These are phyloP conservation scores for Pilasporangium apinafurcum DNA, from an alignment of 352 stramenopile genomes.

Conservation along the genomic window DNA sequence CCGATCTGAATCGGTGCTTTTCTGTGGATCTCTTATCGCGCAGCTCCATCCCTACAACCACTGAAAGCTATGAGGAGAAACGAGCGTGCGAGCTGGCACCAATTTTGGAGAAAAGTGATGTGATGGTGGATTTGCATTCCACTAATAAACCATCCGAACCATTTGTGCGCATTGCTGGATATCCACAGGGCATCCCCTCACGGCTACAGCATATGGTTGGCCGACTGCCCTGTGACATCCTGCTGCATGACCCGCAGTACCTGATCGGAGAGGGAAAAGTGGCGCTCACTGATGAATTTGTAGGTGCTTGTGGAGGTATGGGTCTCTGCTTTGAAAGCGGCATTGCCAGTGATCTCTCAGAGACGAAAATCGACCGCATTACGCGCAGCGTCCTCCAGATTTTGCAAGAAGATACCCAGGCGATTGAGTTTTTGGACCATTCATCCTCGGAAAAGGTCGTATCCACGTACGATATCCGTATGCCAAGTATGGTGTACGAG, in stretches of 20 bases:
- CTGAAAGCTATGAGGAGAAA: constrained; percentile 31
- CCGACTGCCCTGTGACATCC: constrained; percentile 39
- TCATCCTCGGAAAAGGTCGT: background rate
- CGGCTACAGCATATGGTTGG: constrained; percentile 18
- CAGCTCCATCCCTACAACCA: background rate
- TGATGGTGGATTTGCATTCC: constrained; percentile 73
- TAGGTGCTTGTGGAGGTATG: constrained; percentile 45
- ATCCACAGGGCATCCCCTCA: constrained; percentile 15
- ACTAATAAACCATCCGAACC: constrained; percentile 70
- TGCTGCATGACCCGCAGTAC: constrained; percentile 60
- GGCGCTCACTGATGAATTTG: constrained; percentile 70
- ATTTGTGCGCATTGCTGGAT: constrained; percentile 56
- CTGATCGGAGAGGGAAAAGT: constrained; percentile 47
- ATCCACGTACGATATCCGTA: no score
- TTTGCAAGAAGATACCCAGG: constrained; percentile 30
- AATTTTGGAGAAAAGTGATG: constrained; percentile 36
- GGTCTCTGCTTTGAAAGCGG: constrained; percentile 70
- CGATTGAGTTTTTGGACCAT: constrained; percentile 11
- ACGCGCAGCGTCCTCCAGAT: constrained; percentile 35
- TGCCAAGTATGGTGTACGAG: no score
- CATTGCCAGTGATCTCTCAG: constrained; percentile 42
- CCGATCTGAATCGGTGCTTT: constrained; percentile 73
- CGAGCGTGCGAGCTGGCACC: constrained; percentile 52
- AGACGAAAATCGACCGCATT: constrained; percentile 35
- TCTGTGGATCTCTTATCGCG: constrained; percentile 18